These are phyloP conservation scores for Phytopythium vexans DNA, from an alignment of 352 stramenopile species.

Conservation along the genomic window DNA sequence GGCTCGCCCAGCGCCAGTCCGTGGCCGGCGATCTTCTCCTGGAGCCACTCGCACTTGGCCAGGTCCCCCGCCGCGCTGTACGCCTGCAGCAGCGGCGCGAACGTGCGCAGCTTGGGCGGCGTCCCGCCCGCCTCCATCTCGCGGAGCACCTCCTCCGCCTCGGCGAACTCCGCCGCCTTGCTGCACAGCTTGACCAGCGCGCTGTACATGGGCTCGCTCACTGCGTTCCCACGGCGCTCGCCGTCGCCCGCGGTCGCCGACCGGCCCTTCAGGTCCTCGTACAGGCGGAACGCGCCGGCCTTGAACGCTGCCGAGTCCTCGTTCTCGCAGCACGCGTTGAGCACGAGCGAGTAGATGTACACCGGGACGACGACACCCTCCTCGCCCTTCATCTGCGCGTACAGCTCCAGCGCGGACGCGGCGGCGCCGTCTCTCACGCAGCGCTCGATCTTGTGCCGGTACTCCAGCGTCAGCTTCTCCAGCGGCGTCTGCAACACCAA, in stretches of 20 bases:
- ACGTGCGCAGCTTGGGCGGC: conserved; percentile 68
- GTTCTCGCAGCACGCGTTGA: conserved; percentile 58
- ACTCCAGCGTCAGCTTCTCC: conserved; percentile 34
- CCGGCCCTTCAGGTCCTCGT: conserved; percentile 56
- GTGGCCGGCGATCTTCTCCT: conserved; percentile 41
- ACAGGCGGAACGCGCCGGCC: conserved; percentile 45
- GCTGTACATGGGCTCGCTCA: conserved; percentile 70
- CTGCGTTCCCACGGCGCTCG: conserved; percentile 6
- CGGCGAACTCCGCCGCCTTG: conserved; percentile 53
- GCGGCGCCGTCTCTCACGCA: conserved; percentile 44
- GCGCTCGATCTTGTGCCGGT: conserved; percentile 33
- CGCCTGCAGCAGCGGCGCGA: conserved; percentile 58
- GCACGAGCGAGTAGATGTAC: conserved; percentile 60
- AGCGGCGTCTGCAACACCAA: conserved; percentile 29
- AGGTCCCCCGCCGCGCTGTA: conserved; percentile 54
- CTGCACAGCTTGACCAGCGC: conserved; percentile 75
- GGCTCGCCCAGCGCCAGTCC: conserved; percentile 54
- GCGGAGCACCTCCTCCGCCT: conserved; percentile 42
- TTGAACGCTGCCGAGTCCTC: conserved; percentile 30
- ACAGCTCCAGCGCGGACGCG: conserved; percentile 35
- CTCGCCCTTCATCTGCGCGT: conserved; percentile 47
- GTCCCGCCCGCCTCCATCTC: conserved; percentile 48
- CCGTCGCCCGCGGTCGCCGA: conserved; percentile 11
- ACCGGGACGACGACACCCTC: conserved; percentile 22
- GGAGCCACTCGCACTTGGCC: conserved; percentile 51